These are phyloP conservation scores for Cryptococcus deneoformans DNA, from an alignment of 1,284 basidiomycete genomes.

Conservation along the genomic window DNA sequence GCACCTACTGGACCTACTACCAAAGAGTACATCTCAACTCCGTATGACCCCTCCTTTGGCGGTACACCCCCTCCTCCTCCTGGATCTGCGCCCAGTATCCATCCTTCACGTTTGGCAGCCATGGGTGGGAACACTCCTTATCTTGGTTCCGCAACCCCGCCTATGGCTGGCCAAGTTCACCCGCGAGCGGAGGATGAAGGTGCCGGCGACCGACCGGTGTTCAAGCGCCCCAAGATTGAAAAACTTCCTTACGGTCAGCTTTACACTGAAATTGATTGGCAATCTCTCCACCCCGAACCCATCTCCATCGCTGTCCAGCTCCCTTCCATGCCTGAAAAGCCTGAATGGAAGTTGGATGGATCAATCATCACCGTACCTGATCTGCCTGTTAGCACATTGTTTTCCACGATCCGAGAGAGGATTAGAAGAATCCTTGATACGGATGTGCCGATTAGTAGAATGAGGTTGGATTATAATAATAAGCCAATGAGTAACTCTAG, in stretches of 20 bases:
- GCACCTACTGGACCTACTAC: slow-evolving; percentile 39
- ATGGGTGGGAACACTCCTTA: slow-evolving; percentile 11
- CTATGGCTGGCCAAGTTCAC: slow-evolving; percentile 30
- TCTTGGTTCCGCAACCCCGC: slow-evolving; percentile 6
- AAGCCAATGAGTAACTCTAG: slow-evolving; percentile 82
- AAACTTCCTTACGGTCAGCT: slow-evolving; percentile 74
- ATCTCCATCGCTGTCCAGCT: slow-evolving; percentile 79
- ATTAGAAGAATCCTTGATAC: slow-evolving; percentile 73
- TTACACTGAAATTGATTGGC: slow-evolving; percentile 75
- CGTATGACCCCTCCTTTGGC: slow-evolving; percentile 53
- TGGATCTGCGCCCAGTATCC: slow-evolving; percentile 20
- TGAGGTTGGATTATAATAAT: slow-evolving; percentile 70
- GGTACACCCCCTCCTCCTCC: slow-evolving; percentile 53
- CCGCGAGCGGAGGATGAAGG: slow-evolving; percentile 51
- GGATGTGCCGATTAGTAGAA: slow-evolving; percentile 68
- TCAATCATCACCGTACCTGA: slow-evolving; percentile 70
- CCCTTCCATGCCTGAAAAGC: slow-evolving; percentile 69
- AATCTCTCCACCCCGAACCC: slow-evolving; percentile 80
- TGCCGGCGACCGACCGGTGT: slow-evolving; percentile 53
- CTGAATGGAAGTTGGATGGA: slow-evolving; percentile 90
- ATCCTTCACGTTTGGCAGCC: slow-evolving; percentile 25
- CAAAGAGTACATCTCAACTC: slow-evolving; percentile 30
- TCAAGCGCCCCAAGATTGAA: slow-evolving; percentile 77
- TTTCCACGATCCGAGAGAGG: slow-evolving; percentile 82
- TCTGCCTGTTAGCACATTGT: slow-evolving; percentile 72